Evolutionary conservation across 345 rosid genomes (phyloP), one percentile per base, ranked within the genome.

Genomic region (Brassica juncea): DNA sequence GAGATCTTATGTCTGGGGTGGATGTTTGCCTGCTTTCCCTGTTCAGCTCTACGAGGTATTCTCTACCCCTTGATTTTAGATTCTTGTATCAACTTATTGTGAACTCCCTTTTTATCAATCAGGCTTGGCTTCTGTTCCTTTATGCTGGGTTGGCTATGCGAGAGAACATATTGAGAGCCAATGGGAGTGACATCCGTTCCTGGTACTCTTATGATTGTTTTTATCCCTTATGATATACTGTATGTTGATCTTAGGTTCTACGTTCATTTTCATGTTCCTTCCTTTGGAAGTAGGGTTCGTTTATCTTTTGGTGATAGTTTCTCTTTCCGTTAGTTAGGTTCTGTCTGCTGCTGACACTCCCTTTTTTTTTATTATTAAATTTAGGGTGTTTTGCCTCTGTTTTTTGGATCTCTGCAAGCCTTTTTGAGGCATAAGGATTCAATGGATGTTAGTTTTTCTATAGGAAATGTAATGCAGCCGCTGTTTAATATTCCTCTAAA

Each of bases 181-280:
- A 96, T 73, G 99, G 99, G 83, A 96, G 99, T 78, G 99, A 96
- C 78, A 96, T 96, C 80, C 98, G 99, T 81, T 87, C 98, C 42
- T 96, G 99, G 99, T 96, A 88, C 82, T 80, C 61, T 62, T 68
- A 27, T 67, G 19, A 14, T 9, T 62, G 32, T 74, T 49, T n/a
- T 74, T 9, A 8, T 37, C 11, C 27, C 15, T 60, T 60, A 19
- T 39, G 14, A 8, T 39, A 39, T 9, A 39, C 10, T 39, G 10
- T 3, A 44, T 47, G 54, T 47, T 47, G 16, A 47, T 47, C 44
- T 37, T 37, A 37, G 10, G 11, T 42, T 42, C 52, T 42, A 42
- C 52, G n/a, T 42, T 3, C 14, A 42, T 42, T 42, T 42, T 42
- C 3, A 42, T 42, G 52, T 42, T 49, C 19, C 55, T 49, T 49